Base-by-base conservation (phyloP, 2,329 filamentous ascomycete genomes). In the Botryosphaeria dothidea region DNA sequence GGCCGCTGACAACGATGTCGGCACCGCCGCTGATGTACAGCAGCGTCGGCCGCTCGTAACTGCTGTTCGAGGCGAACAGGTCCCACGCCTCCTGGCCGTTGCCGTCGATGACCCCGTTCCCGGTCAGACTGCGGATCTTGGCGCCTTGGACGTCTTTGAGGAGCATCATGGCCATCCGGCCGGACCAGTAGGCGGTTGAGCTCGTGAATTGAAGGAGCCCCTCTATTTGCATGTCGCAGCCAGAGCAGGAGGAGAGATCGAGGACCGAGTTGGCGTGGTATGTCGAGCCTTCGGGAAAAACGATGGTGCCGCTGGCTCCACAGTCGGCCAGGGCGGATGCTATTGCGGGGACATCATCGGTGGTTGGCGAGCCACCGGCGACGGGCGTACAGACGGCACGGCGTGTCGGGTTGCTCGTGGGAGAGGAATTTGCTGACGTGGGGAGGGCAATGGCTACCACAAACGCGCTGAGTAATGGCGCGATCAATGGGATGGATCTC, bases 201-300 rank as follows among this genome's bases (percentile, higher is more conserved):
- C 74, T 71, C 1, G 77, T 74, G 3, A 78, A 77, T 62, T 78
- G 78, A 4, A 84, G 68, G 0, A 75, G 72, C 0, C 81, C 82
- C 64, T 84, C 80, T 5, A 84, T 71, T 65, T 83, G 78, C 54
- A 83, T 73, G 48, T 79, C 79, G 67, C 82, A 84, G n/a, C 72
- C 74, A 3, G 67, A 68, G 69, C 82, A 83, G 2, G 77, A 77
- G 21, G 49, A 71, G 41, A 83, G 79, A 49, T 78, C 73, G 9
- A 84, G 70, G 0, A 76, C 75, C n/a, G 78, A 79, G 64, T 78
- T 78, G 29, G 83, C 71, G 64, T 75, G 75, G 69, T 81, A 84
- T 0, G 79, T 81, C 3, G 68, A 73, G 9, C 74, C 75, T 0
- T 74, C 70, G 0, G 81, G 80, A 36, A 84, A 77, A 2, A 80